Percentiles rank a stretch among this genome's conserved stretches.
Evolutionary conservation across 75 land plant genomes (phyloP).

Genomic region (Picea glauca): DNA sequence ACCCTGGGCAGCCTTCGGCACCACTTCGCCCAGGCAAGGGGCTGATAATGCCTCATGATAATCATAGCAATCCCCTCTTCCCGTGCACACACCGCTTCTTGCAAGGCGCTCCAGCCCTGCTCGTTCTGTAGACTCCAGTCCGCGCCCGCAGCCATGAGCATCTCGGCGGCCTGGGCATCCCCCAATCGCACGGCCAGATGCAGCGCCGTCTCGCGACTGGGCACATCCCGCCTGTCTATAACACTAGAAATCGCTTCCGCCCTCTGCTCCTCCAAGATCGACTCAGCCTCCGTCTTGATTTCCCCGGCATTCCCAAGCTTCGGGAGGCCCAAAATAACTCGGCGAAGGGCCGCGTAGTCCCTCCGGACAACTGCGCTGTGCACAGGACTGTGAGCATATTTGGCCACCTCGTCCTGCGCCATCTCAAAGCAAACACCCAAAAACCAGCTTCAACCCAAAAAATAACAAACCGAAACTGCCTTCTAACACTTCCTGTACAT

Average conservation of each 20-base stretch:
- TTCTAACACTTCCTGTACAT: no score
- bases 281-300: conserved; percentile 37
- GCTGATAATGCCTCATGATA: conserved; percentile 70
- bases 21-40: conserved; percentile 88
- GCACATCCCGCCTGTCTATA: conserved; percentile 71
- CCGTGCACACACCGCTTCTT: conserved; percentile 64
- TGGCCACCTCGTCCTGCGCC: conserved; percentile 13
- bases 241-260: conserved; percentile 61
- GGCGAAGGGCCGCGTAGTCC: conserved; percentile 43
- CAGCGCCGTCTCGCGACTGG: conserved; percentile 62
- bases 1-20: conserved; percentile 72
- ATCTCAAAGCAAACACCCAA: no score
- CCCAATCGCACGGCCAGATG: conserved; percentile 62
- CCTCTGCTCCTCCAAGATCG: conserved; percentile 51
- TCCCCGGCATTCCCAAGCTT: conserved; percentile 38
- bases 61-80: conserved; percentile 64
- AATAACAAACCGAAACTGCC: no score
- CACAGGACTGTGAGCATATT: conserved; percentile 64
- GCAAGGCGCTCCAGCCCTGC: conserved; percentile 72
- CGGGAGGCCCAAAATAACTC: conserved; percentile 46
- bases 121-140: conserved; percentile 78
- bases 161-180: conserved; percentile 41
- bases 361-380: conserved; percentile 46
- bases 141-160: conserved; percentile 64
- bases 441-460: no score